Evolutionary conservation across 768 basidiomycete genomes (phyloP).

Genomic region (Rossbeevera mucosa): DNA sequence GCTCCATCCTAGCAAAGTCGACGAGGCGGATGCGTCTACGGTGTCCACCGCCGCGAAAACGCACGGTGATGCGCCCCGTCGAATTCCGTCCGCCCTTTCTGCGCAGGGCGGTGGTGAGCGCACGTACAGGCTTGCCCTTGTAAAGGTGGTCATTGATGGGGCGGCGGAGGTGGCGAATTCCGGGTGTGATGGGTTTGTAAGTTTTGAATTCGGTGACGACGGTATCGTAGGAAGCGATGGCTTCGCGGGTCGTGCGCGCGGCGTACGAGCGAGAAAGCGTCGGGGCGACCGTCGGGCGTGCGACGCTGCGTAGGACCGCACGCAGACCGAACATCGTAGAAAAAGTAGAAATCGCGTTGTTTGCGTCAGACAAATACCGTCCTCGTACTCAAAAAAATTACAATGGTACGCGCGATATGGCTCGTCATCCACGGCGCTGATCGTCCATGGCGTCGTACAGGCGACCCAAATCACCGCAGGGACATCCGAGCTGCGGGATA

Average conservation of each 20-base stretch:
- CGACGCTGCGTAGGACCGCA: constrained; percentile 16
- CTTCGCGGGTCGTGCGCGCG: constrained; percentile 28
- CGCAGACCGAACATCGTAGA: constrained; percentile 19
- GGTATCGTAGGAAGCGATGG: constrained; percentile 32
- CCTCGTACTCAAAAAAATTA: constrained; percentile 9
- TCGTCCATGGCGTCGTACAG: constrained; percentile 26
- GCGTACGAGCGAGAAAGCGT: constrained; percentile 32
- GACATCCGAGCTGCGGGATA: constrained; percentile 75
- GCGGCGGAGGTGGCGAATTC: constrained; percentile 81
- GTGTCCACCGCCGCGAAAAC: constrained; percentile 90
- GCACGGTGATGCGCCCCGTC: constrained; percentile 80
- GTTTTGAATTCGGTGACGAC: constrained; percentile 70
- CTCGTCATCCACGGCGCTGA: not conserved
- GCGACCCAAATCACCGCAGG: constrained; percentile 74
- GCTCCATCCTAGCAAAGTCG: constrained; percentile 77
- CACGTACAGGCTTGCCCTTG: constrained; percentile 77
- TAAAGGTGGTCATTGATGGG: constrained; percentile 80
- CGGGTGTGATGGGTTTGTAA: constrained; percentile 84
- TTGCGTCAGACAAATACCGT: constrained; percentile 34
- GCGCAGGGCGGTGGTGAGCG: constrained; percentile 76
- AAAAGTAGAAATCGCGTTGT: constrained; percentile 11
- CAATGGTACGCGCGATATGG: constrained; percentile 24
- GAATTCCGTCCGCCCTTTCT: constrained; percentile 84
- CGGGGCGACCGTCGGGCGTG: constrained; percentile 3
- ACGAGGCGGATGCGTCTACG: constrained; percentile 77